Conservation (phyloP, 164 flowering plant genomes). For the Hamamelis virginiana region DNA sequence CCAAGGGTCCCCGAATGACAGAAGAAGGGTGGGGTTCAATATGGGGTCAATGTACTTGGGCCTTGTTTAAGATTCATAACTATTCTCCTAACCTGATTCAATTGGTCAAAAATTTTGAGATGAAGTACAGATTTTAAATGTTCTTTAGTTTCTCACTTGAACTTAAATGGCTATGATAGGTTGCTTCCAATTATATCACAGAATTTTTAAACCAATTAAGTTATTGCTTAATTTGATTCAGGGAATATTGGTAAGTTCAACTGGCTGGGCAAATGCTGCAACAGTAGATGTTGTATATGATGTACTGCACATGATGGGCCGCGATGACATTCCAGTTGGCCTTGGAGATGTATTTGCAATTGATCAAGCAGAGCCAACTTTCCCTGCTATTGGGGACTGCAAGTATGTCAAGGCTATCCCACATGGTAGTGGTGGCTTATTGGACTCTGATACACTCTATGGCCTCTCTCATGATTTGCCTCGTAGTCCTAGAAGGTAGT, state of each 20-base stretch:
- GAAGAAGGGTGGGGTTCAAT: too few species aligned
- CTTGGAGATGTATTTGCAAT: conserved; percentile 65
- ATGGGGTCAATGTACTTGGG: too few species aligned
- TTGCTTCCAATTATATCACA: too few species aligned
- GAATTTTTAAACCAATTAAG: too few species aligned
- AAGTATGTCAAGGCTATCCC: conserved; percentile 78
- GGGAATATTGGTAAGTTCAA: conserved; percentile 84
- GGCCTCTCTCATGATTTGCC: conserved; percentile 83
- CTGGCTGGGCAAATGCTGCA: conserved; percentile 98
- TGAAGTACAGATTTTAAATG: too few species aligned
- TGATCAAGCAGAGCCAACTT: conserved; percentile 53
- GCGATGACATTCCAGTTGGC: conserved; percentile 95
- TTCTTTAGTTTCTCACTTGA: too few species aligned
- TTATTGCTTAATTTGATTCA: conserved; percentile 14
- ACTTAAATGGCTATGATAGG: too few species aligned
- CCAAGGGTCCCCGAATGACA: too few species aligned
- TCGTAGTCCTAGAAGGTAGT: conserved; percentile 84
- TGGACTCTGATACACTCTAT: conserved; percentile 92
- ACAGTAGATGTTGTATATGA: conserved; percentile 88
- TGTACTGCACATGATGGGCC: conserved; percentile 97
- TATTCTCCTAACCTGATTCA: too few species aligned
- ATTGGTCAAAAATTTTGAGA: too few species aligned
- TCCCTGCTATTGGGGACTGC: conserved; percentile 71
- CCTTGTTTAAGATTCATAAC: too few species aligned
- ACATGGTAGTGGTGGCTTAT: conserved; percentile 84